These are phyloP conservation scores for Kurtzmaniella fragi DNA, from an alignment of 805 yeast genomes.

Conservation along the genomic window DNA sequence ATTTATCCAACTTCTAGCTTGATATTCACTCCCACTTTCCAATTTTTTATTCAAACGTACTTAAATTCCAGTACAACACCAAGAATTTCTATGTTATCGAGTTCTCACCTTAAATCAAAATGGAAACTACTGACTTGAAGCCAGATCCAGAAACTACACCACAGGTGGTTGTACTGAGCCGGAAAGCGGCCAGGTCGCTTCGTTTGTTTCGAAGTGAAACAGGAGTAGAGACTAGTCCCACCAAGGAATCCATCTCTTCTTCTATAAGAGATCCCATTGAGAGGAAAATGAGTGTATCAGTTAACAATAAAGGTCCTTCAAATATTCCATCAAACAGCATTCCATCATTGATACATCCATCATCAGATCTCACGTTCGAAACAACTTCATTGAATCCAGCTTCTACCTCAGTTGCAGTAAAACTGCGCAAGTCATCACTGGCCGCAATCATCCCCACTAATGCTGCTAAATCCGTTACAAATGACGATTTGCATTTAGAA, in stretches of 20 bases:
- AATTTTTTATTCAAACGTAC: no score
- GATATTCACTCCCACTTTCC: no score
- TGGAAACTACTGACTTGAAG: no score
- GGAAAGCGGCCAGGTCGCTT: conserved; percentile 56
- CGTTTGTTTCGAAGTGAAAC: conserved; percentile 42
- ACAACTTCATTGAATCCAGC: background rate
- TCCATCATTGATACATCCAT: background rate
- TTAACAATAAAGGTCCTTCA: background rate
- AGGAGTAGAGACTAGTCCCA: background rate
- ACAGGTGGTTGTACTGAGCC: conserved; percentile 33
- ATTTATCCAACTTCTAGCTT: no score
- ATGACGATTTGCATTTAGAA: conserved; percentile 30
- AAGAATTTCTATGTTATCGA: no score
- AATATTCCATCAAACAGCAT: background rate
- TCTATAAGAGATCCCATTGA: conserved; percentile 1
- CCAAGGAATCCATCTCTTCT: background rate
- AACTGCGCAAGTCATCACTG: no score
- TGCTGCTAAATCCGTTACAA: no score
- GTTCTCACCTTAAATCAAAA: no score
- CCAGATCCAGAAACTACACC: background rate
- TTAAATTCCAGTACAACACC: no score
- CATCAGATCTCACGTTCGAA: background rate
- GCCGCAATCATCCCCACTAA: no score
- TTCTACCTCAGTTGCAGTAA: background rate
- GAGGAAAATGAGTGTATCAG: background rate